Base-by-base conservation (phyloP, 2,329 filamentous ascomycete genomes). In the Biscogniauxia sp. region DNA sequence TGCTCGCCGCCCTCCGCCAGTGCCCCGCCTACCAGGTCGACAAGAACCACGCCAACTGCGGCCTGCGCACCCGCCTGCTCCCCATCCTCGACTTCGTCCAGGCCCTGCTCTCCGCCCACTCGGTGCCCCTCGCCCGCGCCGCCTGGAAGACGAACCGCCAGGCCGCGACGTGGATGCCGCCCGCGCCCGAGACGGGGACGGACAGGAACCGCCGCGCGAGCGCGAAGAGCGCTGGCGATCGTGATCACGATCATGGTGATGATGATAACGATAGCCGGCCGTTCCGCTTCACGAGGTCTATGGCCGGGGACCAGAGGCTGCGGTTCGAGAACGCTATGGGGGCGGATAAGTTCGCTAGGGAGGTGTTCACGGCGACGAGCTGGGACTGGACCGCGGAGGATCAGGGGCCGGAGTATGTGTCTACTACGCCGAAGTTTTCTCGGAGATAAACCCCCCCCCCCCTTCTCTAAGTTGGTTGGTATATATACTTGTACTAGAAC, bases 21-120 rank as follows among this genome's bases (percentile, higher is more conserved):
- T 87, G 84, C 55, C 87, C 90, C 0, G 83, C 81, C 58, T 93
- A 93, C 70, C 90, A 93, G 72, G 83, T 93, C 61, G 89, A 93
- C 73, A 83, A 82, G 65, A 80, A 92, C 70, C 90, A 93, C 72
- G 81, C 81, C 1, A 89, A 92, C 72, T 93, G 90, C 70, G 90
- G 90, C 1, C 78, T 91, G 45, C 79, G 89, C 52, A 86, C 84
- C 2, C 81, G 86, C 19, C 74, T 92, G 3, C 76, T 90, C 49
- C 88, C 89, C 7, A 80, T 90, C 3, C 73, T 92, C 17, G 87
- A 90, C 58, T 83, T 87, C 57, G 75, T 93, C 28, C 81, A 85
- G 60, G 73, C 78, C n/a, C 82, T 86, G 76, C 73, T 88, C 3
- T 79, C 80, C 0, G 75, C 82, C 0, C 77, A 73, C 37, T 75